Evolutionary conservation across 2,329 filamentous ascomycete genomes (phyloP).

Genomic region (Bisporella sp.): DNA sequence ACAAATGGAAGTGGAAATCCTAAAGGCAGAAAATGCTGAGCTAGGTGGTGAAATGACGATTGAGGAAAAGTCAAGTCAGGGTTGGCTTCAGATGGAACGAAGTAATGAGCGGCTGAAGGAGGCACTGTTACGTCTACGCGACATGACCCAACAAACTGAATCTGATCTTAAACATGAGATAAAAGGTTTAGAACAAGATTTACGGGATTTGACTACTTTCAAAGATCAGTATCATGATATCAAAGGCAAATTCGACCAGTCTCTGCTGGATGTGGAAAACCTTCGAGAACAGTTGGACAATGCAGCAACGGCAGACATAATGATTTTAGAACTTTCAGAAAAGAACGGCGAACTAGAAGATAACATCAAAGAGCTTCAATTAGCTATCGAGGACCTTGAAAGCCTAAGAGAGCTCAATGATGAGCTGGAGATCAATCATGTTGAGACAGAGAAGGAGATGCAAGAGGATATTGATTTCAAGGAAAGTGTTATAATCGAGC

Average conservation of each 20-base stretch:
- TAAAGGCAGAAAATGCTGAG: conserved; percentile 81
- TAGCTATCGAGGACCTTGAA: conserved; percentile 80
- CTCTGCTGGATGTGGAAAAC: conserved; percentile 73
- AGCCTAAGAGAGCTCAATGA: conserved; percentile 88
- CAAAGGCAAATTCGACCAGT: conserved; percentile 65
- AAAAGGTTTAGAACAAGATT: conserved; percentile 63
- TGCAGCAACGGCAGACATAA: conserved; percentile 80
- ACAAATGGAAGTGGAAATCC: conserved; percentile 78
- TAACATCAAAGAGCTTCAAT: conserved; percentile 74
- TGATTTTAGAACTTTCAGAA: conserved; percentile 87
- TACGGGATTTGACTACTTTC: conserved; percentile 58
- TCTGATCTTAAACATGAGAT: conserved; percentile 71
- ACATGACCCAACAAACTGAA: conserved; percentile 82
- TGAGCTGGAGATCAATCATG: conserved; percentile 87
- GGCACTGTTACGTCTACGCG: conserved; percentile 75
- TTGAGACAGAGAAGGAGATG: conserved; percentile 89
- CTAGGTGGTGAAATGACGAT: conserved; percentile 77
- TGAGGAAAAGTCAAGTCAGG: conserved; percentile 78
- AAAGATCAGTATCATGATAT: conserved; percentile 64
- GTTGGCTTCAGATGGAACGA: conserved; percentile 87
- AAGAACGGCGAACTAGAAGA: conserved; percentile 80
- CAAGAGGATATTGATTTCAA: conserved; percentile 89
- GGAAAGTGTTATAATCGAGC: conserved; percentile 77
- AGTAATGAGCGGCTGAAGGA: conserved; percentile 84
- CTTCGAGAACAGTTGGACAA: conserved; percentile 87